phyloP scores from a whole-genome alignment of 331 rosid species.

The Dryas integrifolia region DNA sequence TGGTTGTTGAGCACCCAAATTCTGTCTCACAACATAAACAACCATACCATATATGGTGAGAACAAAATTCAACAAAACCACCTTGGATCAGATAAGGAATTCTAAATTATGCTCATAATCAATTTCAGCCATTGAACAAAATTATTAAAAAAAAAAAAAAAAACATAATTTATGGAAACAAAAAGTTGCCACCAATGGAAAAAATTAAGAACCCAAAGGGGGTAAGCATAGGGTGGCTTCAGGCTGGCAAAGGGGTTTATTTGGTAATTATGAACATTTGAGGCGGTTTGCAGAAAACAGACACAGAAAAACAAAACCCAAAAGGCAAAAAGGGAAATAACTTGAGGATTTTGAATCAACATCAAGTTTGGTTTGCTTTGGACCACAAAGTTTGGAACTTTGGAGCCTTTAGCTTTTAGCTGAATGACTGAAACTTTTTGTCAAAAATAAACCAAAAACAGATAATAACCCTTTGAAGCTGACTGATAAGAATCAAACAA shows the following conservation, averaged over 20 bases:
- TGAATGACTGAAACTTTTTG: background rate
- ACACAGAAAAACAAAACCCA: conserved; percentile 3
- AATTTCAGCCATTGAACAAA: too few relatives aligned
- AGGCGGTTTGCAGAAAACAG: background rate
- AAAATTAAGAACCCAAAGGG: background rate
- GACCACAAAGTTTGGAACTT: conserved; percentile 1
- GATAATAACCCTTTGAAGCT: background rate
- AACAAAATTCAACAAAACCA: background rate
- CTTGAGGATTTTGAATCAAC: background rate
- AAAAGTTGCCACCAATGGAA: background rate
- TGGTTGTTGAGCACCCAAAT: conserved; percentile 40
- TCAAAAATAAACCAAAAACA: background rate
- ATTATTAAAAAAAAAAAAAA: background rate
- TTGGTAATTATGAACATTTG: background rate
- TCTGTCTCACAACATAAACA: conserved; percentile 31
- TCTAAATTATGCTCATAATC: background rate
- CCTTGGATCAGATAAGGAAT: background rate
- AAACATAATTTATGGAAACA: background rate
- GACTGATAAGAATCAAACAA: background rate
- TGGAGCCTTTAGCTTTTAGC: background rate
- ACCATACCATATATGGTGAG: background rate
- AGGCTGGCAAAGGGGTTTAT: background rate
- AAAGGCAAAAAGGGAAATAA: background rate
- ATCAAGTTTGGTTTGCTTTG: background rate
- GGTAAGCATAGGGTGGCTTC: background rate